These are phyloP conservation scores for Eucalyptus dawsonii DNA, from an alignment of 345 rosid genomes.

Conservation along the genomic window DNA sequence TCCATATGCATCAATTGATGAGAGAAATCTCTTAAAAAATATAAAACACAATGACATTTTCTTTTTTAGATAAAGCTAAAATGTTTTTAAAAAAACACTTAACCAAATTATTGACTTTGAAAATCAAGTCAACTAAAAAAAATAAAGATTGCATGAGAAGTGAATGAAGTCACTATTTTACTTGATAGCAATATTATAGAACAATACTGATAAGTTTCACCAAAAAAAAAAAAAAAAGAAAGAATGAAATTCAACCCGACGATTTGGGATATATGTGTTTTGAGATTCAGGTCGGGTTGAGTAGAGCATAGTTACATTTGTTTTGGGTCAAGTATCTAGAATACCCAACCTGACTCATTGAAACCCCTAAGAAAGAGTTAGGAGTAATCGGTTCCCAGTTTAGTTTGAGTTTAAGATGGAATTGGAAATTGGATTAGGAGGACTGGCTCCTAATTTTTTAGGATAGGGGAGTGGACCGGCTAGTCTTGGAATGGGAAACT, in stretches of 20 bases:
- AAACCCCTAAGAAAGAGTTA: background rate
- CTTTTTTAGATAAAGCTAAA: background rate
- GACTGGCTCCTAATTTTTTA: accelerated
- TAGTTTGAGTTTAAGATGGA: accelerated
- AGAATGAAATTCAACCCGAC: too few relatives aligned
- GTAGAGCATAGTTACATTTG: too few relatives aligned
- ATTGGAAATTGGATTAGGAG: accelerated
- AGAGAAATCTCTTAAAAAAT: background rate
- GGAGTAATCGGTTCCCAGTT: accelerated
- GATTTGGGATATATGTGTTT: too few relatives aligned
- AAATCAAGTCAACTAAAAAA: too few relatives aligned
- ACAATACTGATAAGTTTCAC: too few relatives aligned
- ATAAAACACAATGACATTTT: too few relatives aligned
- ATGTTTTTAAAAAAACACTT: too few relatives aligned
- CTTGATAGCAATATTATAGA: too few relatives aligned
- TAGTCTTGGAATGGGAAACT: accelerated
- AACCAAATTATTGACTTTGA: too few relatives aligned
- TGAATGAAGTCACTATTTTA: background rate
- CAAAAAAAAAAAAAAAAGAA: too few relatives aligned
- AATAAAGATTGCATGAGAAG: background rate
- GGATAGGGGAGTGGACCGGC: accelerated
- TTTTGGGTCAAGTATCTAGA: too few relatives aligned
- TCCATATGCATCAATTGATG: background rate
- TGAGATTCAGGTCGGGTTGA: accelerated
- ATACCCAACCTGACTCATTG: accelerated